A percentile compares a stretch with the other conserved stretches of the same genome.
These are phyloP conservation scores for Candida boleticola DNA, from an alignment of 805 yeast genomes.

Conservation along the genomic window DNA sequence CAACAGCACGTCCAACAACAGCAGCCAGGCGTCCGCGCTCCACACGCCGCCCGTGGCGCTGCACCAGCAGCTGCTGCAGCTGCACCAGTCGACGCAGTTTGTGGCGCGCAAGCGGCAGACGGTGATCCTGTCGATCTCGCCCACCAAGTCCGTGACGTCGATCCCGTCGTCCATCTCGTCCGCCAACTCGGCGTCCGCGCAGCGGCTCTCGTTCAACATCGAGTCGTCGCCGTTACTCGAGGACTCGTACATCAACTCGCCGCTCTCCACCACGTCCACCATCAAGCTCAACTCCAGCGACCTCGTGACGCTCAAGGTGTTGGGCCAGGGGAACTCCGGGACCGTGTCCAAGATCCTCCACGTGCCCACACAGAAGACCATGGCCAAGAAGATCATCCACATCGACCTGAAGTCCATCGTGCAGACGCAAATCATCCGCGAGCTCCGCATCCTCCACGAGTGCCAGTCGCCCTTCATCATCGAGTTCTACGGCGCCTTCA, in stretches of 20 bases:
- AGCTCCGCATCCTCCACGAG: slow-evolving; percentile 85
- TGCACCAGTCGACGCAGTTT: slow-evolving; percentile 26
- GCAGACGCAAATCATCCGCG: slow-evolving; percentile 82
- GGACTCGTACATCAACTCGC: slow-evolving; percentile 17
- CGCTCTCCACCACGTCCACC: slow-evolving; percentile 32
- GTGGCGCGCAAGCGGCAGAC: slow-evolving; percentile 35
- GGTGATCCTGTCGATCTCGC: slow-evolving; percentile 41
- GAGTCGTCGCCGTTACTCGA: slow-evolving; percentile 7
- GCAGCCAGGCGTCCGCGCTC: slow-evolving; percentile 1
- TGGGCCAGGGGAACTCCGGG: slow-evolving; percentile 95
- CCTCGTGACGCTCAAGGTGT: slow-evolving; percentile 65
- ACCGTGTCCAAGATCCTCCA: slow-evolving; percentile 86
- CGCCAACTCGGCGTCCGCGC: slow-evolving; percentile 17
- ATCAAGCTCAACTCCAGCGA: slow-evolving; percentile 50
- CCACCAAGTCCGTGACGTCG: slow-evolving; percentile 29
- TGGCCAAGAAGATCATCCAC: slow-evolving; percentile 88
- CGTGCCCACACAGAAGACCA: slow-evolving; percentile 78
- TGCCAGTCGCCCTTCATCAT: slow-evolving; percentile 82
- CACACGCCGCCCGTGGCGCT: slow-evolving; percentile 4
- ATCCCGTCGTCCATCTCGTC: slow-evolving; percentile 21
- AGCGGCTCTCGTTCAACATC: slow-evolving; percentile 7
- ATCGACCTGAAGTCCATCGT: slow-evolving; percentile 78
- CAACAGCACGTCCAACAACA: slow-evolving; percentile 1
- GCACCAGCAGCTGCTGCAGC: slow-evolving; percentile 35
- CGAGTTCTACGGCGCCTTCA: slow-evolving; percentile 87